A percentile compares a stretch with the other conserved stretches of the same genome.
These are phyloP conservation scores for Geranium rotundifolium DNA, from an alignment of 345 rosid genomes.

Conservation along the genomic window DNA sequence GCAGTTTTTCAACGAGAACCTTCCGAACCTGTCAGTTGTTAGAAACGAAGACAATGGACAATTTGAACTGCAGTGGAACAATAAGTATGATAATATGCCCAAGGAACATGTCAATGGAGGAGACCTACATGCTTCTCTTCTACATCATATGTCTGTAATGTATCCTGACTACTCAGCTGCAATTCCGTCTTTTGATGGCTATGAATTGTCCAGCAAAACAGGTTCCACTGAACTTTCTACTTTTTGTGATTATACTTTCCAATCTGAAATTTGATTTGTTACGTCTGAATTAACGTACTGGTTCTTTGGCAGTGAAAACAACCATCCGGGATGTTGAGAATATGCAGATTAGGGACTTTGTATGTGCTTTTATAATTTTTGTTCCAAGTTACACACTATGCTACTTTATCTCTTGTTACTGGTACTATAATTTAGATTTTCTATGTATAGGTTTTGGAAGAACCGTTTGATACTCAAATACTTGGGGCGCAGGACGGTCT, in stretches of 20 bases:
- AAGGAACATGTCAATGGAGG: slow-evolving; percentile 19
- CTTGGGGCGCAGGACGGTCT: slow-evolving; percentile 35
- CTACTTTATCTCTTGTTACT: neutral
- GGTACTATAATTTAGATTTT: slow-evolving; percentile 4
- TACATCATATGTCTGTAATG: slow-evolving; percentile 41
- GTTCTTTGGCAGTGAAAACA: slow-evolving; percentile 37
- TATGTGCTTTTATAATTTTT: slow-evolving; percentile 25
- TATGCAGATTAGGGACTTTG: slow-evolving; percentile 36
- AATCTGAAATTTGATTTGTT: no score
- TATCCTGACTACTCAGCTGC: slow-evolving; percentile 28
- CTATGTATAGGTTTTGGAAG: slow-evolving; percentile 42
- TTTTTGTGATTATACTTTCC: no score
- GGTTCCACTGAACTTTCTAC: slow-evolving; percentile 14
- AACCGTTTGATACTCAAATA: slow-evolving; percentile 36
- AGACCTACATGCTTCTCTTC: slow-evolving; percentile 40
- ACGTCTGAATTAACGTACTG: no score
- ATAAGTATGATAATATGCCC: slow-evolving; percentile 19
- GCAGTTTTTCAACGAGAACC: slow-evolving; percentile 50
- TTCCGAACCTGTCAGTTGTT: slow-evolving; percentile 36
- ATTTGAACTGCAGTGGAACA: slow-evolving; percentile 42
- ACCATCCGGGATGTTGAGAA: slow-evolving; percentile 31
- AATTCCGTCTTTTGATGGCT: slow-evolving; percentile 35
- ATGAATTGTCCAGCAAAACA: slow-evolving; percentile 34
- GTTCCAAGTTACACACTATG: no score
- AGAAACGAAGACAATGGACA: slow-evolving; percentile 37